Percentiles rank a stretch among this genome's conserved stretches.
These are phyloP conservation scores for Calamus simplicifolius DNA, from an alignment of 176 grass and related monocot species.

Conservation along the genomic window DNA sequence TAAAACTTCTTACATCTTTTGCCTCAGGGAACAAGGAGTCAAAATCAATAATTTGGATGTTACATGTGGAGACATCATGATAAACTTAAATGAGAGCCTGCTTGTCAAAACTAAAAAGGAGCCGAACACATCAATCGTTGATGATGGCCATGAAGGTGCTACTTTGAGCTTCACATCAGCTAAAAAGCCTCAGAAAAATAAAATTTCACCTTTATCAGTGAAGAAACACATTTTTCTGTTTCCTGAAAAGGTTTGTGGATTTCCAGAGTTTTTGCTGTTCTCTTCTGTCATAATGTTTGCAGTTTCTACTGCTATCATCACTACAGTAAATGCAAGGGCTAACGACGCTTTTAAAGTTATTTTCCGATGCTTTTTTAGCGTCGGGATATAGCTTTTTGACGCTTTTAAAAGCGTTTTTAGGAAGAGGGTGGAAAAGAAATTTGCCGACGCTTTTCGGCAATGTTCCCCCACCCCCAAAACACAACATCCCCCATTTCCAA, in stretches of 20 bases:
- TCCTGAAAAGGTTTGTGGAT: constrained; percentile 82
- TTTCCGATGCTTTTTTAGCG: too few species aligned
- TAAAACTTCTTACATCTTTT: constrained; percentile 16
- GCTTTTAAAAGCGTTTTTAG: too few species aligned
- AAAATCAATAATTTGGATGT: constrained; percentile 37
- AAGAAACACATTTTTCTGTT: constrained; percentile 69
- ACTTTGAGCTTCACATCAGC: constrained; percentile 32
- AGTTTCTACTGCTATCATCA: too few species aligned
- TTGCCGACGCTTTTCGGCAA: too few species aligned
- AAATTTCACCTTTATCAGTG: constrained; percentile 48
- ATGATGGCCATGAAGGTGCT: constrained; percentile 45
- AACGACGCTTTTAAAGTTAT: too few species aligned
- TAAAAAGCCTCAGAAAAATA: constrained; percentile 42
- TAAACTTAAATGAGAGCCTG: constrained; percentile 73
- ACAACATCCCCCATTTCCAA: too few species aligned
- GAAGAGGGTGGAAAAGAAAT: too few species aligned
- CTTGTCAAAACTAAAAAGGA: constrained; percentile 52
- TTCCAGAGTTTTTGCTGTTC: constrained; percentile 18
- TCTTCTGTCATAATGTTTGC: too few species aligned
- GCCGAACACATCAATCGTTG: constrained; percentile 24
- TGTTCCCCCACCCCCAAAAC: too few species aligned
- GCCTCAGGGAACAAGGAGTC: constrained; percentile 30
- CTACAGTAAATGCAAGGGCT: too few species aligned
- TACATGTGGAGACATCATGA: constrained; percentile 24
- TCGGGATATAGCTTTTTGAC: too few species aligned